phyloP scores from a whole-genome alignment of 106 monocot species.

The Alisma plantagoaquatica region DNA sequence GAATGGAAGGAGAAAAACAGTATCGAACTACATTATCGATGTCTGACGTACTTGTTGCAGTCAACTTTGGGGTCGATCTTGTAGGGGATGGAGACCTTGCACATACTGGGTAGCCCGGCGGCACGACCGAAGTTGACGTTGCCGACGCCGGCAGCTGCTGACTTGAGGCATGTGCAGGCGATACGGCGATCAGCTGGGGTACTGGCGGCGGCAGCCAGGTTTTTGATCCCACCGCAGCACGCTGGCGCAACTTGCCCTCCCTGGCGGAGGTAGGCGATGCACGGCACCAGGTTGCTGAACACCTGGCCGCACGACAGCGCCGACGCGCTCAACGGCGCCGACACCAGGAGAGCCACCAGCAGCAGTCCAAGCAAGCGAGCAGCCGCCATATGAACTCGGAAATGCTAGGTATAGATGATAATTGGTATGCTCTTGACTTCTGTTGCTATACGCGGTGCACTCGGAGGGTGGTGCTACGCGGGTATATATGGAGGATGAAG shows the following conservation, averaged over 20 bases:
- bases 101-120: neutral
- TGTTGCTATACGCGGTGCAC: too few relatives aligned
- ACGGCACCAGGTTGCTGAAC: neutral
- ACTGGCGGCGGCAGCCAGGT: neutral
- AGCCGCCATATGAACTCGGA: too few relatives aligned
- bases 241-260: neutral
- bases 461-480: too few relatives aligned
- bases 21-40: too few relatives aligned
- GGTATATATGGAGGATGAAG: too few relatives aligned
- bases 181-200: constrained; percentile 3
- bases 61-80: constrained; percentile 3
- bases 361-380: too few relatives aligned
- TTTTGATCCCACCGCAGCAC: constrained; percentile 5
- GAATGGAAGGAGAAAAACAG: neutral
- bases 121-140: constrained; percentile 1
- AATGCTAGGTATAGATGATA: too few relatives aligned
- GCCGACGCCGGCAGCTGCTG: neutral
- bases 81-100: constrained; percentile 3
- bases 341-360: constrained; percentile 32
- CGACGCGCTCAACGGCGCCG: too few relatives aligned
- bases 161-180: constrained; percentile 14
- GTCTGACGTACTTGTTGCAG: constrained; percentile 1
- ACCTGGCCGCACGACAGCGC: neutral
- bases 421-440: too few relatives aligned
- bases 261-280: neutral